Percentiles rank a stretch among this genome's conserved stretches.
These are phyloP conservation scores for Colletotrichum chrysophilum DNA, from an alignment of 2,329 filamentous ascomycete genomes.

Conservation along the genomic window DNA sequence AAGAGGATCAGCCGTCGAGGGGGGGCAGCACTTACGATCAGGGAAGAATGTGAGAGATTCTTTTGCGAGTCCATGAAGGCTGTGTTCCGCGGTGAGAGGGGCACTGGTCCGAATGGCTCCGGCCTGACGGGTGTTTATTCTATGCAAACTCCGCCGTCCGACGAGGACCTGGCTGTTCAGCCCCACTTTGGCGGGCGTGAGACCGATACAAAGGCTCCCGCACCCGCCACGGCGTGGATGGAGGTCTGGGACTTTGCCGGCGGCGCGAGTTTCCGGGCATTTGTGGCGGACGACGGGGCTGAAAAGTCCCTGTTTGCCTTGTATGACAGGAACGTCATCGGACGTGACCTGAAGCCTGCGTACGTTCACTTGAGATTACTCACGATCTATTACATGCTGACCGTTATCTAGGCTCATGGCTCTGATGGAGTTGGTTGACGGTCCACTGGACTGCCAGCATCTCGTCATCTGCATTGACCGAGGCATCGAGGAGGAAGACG, in stretches of 20 bases:
- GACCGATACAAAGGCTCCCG: neutral
- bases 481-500: slow-evolving; percentile 63
- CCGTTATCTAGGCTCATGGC: slow-evolving; percentile 73
- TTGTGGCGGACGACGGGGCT: slow-evolving; percentile 73
- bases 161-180: slow-evolving; percentile 46
- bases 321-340: slow-evolving; percentile 75
- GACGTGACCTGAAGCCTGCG: slow-evolving; percentile 85
- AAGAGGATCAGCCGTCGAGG: slow-evolving; percentile 63
- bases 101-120: slow-evolving; percentile 77
- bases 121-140: slow-evolving; percentile 80
- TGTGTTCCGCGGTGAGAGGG: slow-evolving; percentile 97
- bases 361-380: slow-evolving; percentile 50
- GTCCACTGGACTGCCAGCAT: slow-evolving; percentile 76
- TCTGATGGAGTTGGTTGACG: slow-evolving; percentile 84
- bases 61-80: slow-evolving; percentile 95
- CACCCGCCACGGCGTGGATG: slow-evolving; percentile 62
- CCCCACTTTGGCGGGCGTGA: slow-evolving; percentile 23
- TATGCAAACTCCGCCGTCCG: slow-evolving; percentile 59
- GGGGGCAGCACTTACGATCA: slow-evolving; percentile 96
- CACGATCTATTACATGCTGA: slow-evolving; percentile 21
- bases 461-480: slow-evolving; percentile 85
- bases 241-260: slow-evolving; percentile 87
- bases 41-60: slow-evolving; percentile 99
- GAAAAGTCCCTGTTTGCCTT: slow-evolving; percentile 86
- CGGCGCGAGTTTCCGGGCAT: slow-evolving; percentile 85